phyloP scores from a whole-genome alignment of 345 rosid species.

The Rhizophora apiculata region DNA sequence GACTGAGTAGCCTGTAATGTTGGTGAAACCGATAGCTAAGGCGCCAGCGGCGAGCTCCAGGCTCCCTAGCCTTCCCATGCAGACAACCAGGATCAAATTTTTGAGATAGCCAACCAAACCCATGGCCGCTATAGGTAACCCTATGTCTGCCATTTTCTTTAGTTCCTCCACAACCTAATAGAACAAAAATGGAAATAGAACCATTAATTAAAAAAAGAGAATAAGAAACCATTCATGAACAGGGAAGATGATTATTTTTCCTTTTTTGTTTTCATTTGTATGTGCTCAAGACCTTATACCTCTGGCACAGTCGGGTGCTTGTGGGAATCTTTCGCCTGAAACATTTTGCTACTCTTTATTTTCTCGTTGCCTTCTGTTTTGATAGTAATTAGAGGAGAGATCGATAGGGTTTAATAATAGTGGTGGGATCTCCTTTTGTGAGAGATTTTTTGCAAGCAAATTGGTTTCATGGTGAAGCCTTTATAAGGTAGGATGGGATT shows the following conservation, averaged over 20 bases:
- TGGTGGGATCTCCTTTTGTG: background rate
- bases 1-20: constrained; percentile 90
- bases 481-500: too few relatives aligned
- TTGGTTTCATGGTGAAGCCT: too few relatives aligned
- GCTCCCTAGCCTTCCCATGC: constrained; percentile 83
- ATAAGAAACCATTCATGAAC: background rate
- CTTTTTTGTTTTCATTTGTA: background rate
- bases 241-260: background rate
- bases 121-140: constrained; percentile 73
- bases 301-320: constrained; percentile 58
- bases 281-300: constrained; percentile 35
- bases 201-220: background rate
- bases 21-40: constrained; percentile 83
- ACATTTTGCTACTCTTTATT: constrained; percentile 34
- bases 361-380: background rate
- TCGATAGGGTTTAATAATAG: background rate
- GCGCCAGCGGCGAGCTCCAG: constrained; percentile 94
- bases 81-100: constrained; percentile 70
- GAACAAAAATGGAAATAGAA: background rate
- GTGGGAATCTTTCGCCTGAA: constrained; percentile 38
- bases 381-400: background rate
- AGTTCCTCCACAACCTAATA: constrained; percentile 73
- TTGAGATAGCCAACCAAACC: constrained; percentile 65
- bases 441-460: too few relatives aligned
- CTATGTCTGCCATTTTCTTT: constrained; percentile 57